Percentiles rank a stretch among this genome's conserved stretches.
These are phyloP conservation scores for Paracamarosporium sp. DNA, from an alignment of 2,329 filamentous ascomycete species.

Conservation along the genomic window DNA sequence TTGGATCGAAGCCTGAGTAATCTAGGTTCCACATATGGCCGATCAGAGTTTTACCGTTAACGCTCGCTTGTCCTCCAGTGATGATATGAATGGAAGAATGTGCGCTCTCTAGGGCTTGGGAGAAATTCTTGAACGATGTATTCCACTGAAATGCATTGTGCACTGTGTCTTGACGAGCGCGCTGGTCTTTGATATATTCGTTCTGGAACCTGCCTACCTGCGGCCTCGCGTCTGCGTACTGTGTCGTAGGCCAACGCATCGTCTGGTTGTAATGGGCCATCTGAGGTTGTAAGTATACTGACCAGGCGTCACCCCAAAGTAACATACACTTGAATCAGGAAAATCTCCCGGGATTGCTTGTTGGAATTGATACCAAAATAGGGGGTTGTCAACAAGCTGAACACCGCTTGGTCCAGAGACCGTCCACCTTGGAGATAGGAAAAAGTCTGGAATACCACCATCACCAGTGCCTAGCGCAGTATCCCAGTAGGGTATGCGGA, in stretches of 20 bases:
- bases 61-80: constrained; percentile 48
- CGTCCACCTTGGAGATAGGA: constrained; percentile 22
- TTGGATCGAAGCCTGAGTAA: constrained; percentile 79
- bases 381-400: constrained; percentile 32
- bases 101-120: constrained; percentile 8
- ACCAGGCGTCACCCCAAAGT: neutral
- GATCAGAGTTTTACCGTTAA: constrained; percentile 18
- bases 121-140: constrained; percentile 22
- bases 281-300: neutral
- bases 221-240: constrained; percentile 25
- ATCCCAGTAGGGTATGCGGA: constrained; percentile 46
- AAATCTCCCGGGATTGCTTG: constrained; percentile 31
- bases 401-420: constrained; percentile 26
- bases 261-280: constrained; percentile 25
- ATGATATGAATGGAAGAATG: constrained; percentile 34
- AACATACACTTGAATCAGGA: neutral
- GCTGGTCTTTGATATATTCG: constrained; percentile 11
- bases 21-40: constrained; percentile 75
- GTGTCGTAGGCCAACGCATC: constrained; percentile 37
- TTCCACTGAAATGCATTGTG: constrained; percentile 12
- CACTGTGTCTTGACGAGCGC: constrained; percentile 21
- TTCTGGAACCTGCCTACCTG: constrained; percentile 19
- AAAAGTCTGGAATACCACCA: constrained; percentile 32
- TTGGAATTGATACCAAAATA: constrained; percentile 37
- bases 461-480: constrained; percentile 33